These are phyloP conservation scores for Gonapodya prolifera DNA, from an alignment of 192 early-diverging fungal genomes.

Conservation along the genomic window DNA sequence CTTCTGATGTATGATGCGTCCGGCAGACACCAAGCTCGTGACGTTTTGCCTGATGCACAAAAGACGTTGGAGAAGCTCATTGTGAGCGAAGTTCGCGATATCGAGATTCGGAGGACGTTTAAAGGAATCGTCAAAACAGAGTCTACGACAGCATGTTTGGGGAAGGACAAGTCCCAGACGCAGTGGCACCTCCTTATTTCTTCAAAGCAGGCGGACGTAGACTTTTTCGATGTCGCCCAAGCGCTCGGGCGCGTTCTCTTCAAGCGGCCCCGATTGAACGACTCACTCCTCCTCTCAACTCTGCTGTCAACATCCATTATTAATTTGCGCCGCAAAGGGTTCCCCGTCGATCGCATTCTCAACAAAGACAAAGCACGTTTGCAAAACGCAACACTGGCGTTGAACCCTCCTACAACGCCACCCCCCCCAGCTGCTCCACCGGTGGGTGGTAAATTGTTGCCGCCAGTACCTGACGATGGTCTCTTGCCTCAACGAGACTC, in stretches of 20 bases:
- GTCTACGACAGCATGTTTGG: slow-evolving; percentile 13
- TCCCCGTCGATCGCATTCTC: slow-evolving; percentile 53
- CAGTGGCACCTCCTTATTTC: slow-evolving; percentile 24
- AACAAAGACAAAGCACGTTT: slow-evolving; percentile 8
- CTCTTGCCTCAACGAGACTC: background rate
- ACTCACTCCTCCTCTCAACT: slow-evolving; percentile 61
- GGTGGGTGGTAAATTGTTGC: background rate
- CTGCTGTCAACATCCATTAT: slow-evolving; percentile 56
- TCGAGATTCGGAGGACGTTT: slow-evolving; percentile 40
- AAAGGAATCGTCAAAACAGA: slow-evolving; percentile 11
- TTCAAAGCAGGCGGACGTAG: slow-evolving; percentile 30
- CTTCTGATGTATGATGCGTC: slow-evolving; percentile 57
- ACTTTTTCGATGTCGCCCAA: slow-evolving; percentile 71
- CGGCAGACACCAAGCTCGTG: slow-evolving; percentile 3
- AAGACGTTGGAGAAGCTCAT: slow-evolving; percentile 44
- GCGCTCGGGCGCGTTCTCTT: slow-evolving; percentile 56
- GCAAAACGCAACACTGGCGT: background rate
- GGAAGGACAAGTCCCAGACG: slow-evolving; percentile 8
- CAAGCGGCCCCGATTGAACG: slow-evolving; percentile 54
- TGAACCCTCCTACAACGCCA: background rate
- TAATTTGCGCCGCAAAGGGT: slow-evolving; percentile 52
- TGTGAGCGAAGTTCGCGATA: slow-evolving; percentile 52
- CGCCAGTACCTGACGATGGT: background rate
- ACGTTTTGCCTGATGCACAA: slow-evolving; percentile 33
- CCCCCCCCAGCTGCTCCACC: background rate